Evolutionary conservation across 371 early-diverging fungal species (phyloP), one percentile per base, ranked within the genome.

Genomic region (Thermomucor indicae-seudaticae): DNA sequence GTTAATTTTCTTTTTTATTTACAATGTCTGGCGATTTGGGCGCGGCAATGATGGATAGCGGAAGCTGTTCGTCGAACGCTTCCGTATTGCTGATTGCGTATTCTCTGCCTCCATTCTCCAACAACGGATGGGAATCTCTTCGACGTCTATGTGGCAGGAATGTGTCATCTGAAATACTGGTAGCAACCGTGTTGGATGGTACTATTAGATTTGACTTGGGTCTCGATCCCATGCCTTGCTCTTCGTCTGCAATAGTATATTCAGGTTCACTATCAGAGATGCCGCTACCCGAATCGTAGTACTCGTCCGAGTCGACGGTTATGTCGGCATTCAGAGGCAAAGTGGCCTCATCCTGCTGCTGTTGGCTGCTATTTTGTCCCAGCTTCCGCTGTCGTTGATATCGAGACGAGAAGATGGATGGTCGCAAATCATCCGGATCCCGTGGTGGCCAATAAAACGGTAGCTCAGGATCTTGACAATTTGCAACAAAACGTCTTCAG

Each of bases 281-380:
- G 43, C 51, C 57, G 42, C 69, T 68, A 19, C 69, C 72, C 6
- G 68, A 68, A 44, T 72, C 72, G 51, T 66, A 68, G 35, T 59
- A 65, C 24, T 52, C 53, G 17, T 58, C 59, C 8, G 49, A 53
- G n/a, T 44, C 53, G 17, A 38, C 23, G 23, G 17, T 39, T 16
- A 20, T 27, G 27, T 39, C 31, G n/a, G n/a, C n/a, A n/a, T n/a
- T 25, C 23, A 19, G n/a, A 14, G 22, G 6, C n/a, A n/a, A 7
- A 43, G 17, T 6, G n/a, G 23, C 24, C 43, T 43, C n/a, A 6
- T 43, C 7, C 32, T 14, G 32, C 14, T 10, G 7, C 32, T 32
- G 32, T 32, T 14, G 14, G 14, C 32, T 14, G 32, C 11, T 5
- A 19, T 37, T 17, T 40, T 16, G 38, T 30, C 24, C 47, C 4